Conservation (phyloP, 2,329 filamentous ascomycete genomes). For the Fusarium staphyleae region DNA sequence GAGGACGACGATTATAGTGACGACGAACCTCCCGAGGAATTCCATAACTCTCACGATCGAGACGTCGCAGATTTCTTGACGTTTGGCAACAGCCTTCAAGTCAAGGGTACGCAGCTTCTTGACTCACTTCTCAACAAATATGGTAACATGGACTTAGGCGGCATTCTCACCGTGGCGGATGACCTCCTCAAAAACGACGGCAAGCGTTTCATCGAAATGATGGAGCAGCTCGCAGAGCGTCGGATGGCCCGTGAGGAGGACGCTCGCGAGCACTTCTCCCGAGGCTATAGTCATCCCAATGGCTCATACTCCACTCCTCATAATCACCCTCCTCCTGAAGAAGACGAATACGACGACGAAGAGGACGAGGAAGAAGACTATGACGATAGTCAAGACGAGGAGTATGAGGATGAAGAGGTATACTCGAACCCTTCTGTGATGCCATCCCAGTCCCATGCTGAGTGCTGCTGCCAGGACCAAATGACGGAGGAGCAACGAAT, state of each 20-base stretch:
- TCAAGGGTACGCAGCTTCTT: slow-evolving; percentile 72
- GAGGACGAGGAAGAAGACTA: slow-evolving; percentile 69
- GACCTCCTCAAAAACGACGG: slow-evolving; percentile 98
- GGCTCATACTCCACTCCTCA: slow-evolving; percentile 67
- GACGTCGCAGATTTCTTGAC: slow-evolving; percentile 89
- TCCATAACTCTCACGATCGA: slow-evolving; percentile 68
- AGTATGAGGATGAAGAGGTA: slow-evolving; percentile 83
- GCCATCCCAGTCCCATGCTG: slow-evolving; percentile 52
- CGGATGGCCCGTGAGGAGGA: slow-evolving; percentile 97
- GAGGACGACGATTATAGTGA: slow-evolving; percentile 70
- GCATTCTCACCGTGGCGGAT: slow-evolving; percentile 97
- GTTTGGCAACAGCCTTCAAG: slow-evolving; percentile 96
- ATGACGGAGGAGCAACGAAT: slow-evolving; percentile 99
- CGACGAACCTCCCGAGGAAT: slow-evolving; percentile 72
- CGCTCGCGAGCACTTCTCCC: slow-evolving; percentile 68
- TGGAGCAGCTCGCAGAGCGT: slow-evolving; percentile 97
- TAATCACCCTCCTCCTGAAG: slow-evolving; percentile 78
- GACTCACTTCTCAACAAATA: slow-evolving; percentile 53
- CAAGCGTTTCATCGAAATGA: slow-evolving; percentile 99
- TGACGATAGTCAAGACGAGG: slow-evolving; percentile 67
- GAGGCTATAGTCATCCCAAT: slow-evolving; percentile 66
- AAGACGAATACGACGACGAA: slow-evolving; percentile 76
- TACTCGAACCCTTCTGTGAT: slow-evolving; percentile 53
- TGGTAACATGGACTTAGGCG: slow-evolving; percentile 71
- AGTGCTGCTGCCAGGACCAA: slow-evolving; percentile 73